Conservation (phyloP, 2,329 filamentous ascomycete genomes). For the Fusarium sp. region DNA sequence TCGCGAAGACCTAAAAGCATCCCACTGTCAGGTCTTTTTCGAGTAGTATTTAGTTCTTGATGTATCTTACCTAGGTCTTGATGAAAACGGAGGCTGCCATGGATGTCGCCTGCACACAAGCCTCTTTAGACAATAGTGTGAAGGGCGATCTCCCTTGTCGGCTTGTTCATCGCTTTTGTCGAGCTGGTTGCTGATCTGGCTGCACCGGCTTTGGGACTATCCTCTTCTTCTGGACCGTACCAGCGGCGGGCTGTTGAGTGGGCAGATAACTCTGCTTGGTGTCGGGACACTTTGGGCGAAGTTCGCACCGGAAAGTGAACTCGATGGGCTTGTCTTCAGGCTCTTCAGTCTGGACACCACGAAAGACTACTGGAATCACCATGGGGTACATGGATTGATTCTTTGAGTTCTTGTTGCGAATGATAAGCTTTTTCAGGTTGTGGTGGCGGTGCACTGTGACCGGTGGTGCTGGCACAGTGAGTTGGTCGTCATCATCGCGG, state of each 20-base stretch:
- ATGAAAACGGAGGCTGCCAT: background rate
- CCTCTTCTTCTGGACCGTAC: background rate
- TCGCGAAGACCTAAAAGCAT: background rate
- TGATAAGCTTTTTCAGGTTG: background rate
- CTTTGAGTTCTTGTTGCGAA: background rate
- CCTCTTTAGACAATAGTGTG: no score
- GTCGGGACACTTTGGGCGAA: background rate
- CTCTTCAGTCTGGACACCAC: background rate
- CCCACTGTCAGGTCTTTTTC: background rate
- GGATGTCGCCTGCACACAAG: background rate
- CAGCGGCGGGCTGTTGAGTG: background rate
- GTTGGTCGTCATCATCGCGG: background rate
- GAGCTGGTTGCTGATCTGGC: background rate
- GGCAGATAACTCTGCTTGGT: no score
- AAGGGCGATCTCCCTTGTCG: no score
- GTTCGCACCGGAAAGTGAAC: background rate
- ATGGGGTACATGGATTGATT: background rate
- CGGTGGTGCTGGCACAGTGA: background rate
- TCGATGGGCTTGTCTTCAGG: background rate
- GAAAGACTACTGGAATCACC: background rate
- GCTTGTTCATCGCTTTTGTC: background rate
- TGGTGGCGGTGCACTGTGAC: background rate
- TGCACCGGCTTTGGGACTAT: background rate
- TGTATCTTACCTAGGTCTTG: background rate
- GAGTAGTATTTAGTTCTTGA: background rate